Evolutionary conservation across 352 stramenopile genomes (phyloP).

Genomic region (Phytophthora pluvialis): DNA sequence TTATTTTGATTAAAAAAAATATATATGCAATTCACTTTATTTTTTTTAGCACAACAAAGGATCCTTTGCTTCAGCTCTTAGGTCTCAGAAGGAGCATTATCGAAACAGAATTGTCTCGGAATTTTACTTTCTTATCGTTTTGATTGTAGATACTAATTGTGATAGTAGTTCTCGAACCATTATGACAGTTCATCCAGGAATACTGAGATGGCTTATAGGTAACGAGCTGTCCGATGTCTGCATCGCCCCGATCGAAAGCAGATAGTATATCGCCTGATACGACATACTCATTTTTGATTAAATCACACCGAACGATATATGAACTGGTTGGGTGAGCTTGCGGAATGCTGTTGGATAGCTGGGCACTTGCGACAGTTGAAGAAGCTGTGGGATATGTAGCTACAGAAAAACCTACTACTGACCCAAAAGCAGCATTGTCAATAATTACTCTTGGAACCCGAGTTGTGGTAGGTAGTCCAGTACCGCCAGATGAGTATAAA

Average conservation of each 20-base stretch:
- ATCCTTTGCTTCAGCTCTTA: too few relatives aligned
- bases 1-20: too few relatives aligned
- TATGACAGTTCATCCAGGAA: conserved; percentile 21
- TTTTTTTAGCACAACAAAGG: too few relatives aligned
- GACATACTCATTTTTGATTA: too few relatives aligned
- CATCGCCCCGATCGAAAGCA: too few relatives aligned
- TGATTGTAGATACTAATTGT: conserved; percentile 21
- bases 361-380: not conserved
- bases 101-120: too few relatives aligned
- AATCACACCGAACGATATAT: too few relatives aligned
- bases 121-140: conserved; percentile 1
- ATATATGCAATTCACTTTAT: too few relatives aligned
- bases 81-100: too few relatives aligned
- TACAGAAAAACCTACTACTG: not conserved
- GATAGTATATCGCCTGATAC: conserved; percentile 22
- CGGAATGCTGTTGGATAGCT: too few relatives aligned
- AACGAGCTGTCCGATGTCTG: too few relatives aligned
- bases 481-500: conserved; percentile 11
- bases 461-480: conserved; percentile 11
- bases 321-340: too few relatives aligned
- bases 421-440: conserved; percentile 13
- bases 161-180: conserved; percentile 17
- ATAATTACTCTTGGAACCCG: conserved; percentile 14
- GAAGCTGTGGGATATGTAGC: conserved; percentile 6
- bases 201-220: conserved; percentile 30